Conservation (phyloP, 2,329 filamentous ascomycete genomes). For the Fusarium newnesense region DNA sequence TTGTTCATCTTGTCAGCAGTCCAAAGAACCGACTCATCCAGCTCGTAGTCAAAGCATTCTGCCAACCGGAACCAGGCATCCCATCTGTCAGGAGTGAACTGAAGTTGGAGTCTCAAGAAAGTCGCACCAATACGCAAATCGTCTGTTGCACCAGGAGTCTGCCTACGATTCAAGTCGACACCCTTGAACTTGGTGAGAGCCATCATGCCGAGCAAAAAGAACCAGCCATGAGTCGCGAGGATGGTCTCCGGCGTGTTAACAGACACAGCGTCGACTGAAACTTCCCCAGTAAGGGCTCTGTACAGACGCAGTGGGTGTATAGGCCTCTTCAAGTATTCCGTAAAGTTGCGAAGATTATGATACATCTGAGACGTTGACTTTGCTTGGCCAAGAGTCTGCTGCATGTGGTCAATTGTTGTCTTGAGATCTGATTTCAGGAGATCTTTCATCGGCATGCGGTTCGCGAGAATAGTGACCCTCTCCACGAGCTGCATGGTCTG, state of each 20-base stretch:
- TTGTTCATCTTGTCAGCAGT: slow-evolving; percentile 92
- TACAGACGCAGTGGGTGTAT: slow-evolving; percentile 85
- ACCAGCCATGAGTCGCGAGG: slow-evolving; percentile 87
- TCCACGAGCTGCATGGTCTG: slow-evolving; percentile 86
- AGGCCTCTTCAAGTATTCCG: slow-evolving; percentile 81
- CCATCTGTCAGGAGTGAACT: slow-evolving; percentile 85
- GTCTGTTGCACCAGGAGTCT: slow-evolving; percentile 82
- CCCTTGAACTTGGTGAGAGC: slow-evolving; percentile 84
- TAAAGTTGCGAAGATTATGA: slow-evolving; percentile 88
- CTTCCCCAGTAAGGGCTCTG: slow-evolving; percentile 80
- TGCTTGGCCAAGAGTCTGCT: slow-evolving; percentile 82
- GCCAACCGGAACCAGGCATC: slow-evolving; percentile 91
- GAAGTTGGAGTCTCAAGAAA: slow-evolving; percentile 83
- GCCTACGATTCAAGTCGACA: slow-evolving; percentile 76
- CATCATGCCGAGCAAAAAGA: slow-evolving; percentile 89
- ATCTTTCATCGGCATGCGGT: slow-evolving; percentile 88
- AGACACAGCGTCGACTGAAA: slow-evolving; percentile 76
- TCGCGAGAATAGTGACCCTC: slow-evolving; percentile 82
- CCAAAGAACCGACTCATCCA: slow-evolving; percentile 90
- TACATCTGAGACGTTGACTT: slow-evolving; percentile 83
- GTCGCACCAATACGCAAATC: slow-evolving; percentile 84
- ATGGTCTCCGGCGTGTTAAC: slow-evolving; percentile 76
- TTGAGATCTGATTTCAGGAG: slow-evolving; percentile 91
- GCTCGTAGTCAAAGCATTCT: slow-evolving; percentile 86
- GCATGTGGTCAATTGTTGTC: slow-evolving; percentile 90